Evolutionary conservation across 2,329 filamentous ascomycete genomes (phyloP), one percentile per base, ranked within the genome.

Genomic region (Penicillium sp.): DNA sequence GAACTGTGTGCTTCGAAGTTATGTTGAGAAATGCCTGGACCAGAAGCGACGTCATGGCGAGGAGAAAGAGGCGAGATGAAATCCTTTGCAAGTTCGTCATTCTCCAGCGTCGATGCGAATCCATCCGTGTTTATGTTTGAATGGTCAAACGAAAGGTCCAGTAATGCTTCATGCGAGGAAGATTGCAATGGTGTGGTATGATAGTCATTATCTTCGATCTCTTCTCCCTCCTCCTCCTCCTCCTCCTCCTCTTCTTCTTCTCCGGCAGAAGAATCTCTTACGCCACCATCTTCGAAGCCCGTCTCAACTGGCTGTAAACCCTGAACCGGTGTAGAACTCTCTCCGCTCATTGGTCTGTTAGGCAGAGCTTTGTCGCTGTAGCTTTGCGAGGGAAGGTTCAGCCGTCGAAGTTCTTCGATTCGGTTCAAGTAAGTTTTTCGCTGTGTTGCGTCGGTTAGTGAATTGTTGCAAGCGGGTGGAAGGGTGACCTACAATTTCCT

Each of bases 361-460:
- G 93, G 93, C 9, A 97, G 78, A 24, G 88, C 88, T 70, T 96
- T 97, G 51, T 84, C 85, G 35, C 52, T 45, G 53, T 83, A 81
- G 42, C 67, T 66, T 66, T 71, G 81, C 70, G 72, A 85, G 5
- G 70, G 67, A 46, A 74, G 65, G 79, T 63, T 85, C 66, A 94
- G 83, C 61, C 87, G 85, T 65, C 89, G 84, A 42, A 99, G 79
- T 71, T 99, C 94, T 48, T 88, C 86, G 63, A 97, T 96, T 55
- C 94, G 87, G 57, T 87, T 90, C 52, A 88, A 91, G 71, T 99
- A 99, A 1, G 93, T 97, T 62, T 88, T 85, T 66, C 90, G 87
- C 90, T 95, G 59, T 24, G 46, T 20, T 28, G 52, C 26, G 64
- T 63, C 63, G 43, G 35, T 55, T 46, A 51, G 47, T 40, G 54